phyloP scores from a whole-genome alignment of 352 stramenopile species.

The Pythium vanterpoolii region DNA sequence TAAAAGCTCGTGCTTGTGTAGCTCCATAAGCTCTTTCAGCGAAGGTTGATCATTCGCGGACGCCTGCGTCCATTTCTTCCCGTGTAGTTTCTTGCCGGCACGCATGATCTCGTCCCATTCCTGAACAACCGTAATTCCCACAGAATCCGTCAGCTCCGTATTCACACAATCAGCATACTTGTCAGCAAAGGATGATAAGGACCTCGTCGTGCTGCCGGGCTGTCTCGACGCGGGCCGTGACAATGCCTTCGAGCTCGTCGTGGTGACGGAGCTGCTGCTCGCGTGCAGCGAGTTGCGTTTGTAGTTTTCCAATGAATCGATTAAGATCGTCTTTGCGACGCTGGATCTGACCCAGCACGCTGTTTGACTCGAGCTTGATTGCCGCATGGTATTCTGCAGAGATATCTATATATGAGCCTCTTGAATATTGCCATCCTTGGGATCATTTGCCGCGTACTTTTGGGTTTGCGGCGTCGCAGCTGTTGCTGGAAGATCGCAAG shows the following conservation, averaged over 20 bases:
- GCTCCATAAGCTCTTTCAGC: conserved; percentile 52
- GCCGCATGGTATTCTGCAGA: conserved; percentile 40
- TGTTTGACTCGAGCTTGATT: conserved; percentile 33
- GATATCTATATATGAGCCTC: background rate
- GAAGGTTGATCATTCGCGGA: conserved; percentile 30
- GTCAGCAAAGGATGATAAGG: background rate
- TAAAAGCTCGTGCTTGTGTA: conserved; percentile 70
- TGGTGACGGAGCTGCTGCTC: conserved; percentile 61
- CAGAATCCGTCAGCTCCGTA: background rate
- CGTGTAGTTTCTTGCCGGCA: conserved; percentile 54
- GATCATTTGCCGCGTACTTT: conserved; percentile 5
- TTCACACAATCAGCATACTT: background rate
- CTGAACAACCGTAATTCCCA: conserved; percentile 13
- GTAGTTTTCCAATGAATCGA: conserved; percentile 53
- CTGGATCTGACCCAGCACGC: conserved; percentile 46
- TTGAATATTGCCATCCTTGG: background rate
- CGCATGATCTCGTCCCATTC: conserved; percentile 71
- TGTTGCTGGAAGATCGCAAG: conserved; percentile 32
- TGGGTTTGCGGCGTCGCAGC: conserved; percentile 3
- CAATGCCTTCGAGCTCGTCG: conserved; percentile 61
- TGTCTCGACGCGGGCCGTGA: conserved; percentile 53
- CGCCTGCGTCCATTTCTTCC: conserved; percentile 48
- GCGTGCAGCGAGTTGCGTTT: conserved; percentile 39
- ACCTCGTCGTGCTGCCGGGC: conserved; percentile 48
- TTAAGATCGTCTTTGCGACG: conserved; percentile 60